phyloP scores from a whole-genome alignment of 2,329 filamentous ascomycete species.

The Trematosphaeria pertusa region DNA sequence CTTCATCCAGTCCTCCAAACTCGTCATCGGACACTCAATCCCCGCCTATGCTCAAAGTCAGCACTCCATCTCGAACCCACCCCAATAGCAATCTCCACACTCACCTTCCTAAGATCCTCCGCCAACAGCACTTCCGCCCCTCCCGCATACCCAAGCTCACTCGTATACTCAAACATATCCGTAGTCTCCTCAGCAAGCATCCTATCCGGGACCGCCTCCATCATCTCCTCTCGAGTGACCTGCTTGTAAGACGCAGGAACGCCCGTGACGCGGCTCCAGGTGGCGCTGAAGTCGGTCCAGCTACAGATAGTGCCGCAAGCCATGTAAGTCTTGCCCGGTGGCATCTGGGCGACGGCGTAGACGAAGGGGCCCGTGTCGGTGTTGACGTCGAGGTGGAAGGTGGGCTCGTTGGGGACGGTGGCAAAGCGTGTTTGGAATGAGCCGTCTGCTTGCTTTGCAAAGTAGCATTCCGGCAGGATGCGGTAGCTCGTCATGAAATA shows the following conservation, averaged over 20 bases:
- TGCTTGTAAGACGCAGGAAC: conserved; percentile 26
- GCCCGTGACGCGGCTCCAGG: conserved; percentile 30
- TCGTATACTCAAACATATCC: conserved; percentile 30
- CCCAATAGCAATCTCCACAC: not conserved
- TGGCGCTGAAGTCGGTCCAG: conserved; percentile 27
- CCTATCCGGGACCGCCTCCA: conserved; percentile 31
- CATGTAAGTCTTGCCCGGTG: conserved; percentile 32
- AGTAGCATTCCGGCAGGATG: conserved; percentile 20
- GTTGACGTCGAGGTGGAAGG: conserved; percentile 21
- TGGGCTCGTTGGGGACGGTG: conserved; percentile 12
- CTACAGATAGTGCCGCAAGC: conserved; percentile 26
- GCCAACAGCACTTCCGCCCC: conserved; percentile 10
- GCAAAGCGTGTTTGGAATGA: conserved; percentile 26
- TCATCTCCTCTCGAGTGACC: conserved; percentile 11
- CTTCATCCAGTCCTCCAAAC: conserved; percentile 4
- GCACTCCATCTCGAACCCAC: not conserved
- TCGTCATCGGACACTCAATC: conserved; percentile 7
- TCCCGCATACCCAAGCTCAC: conserved; percentile 40
- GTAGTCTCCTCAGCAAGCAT: conserved; percentile 32
- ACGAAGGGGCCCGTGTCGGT: conserved; percentile 27
- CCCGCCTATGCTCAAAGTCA: conserved; percentile 1
- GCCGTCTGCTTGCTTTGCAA: conserved; percentile 23
- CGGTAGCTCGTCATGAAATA: conserved; percentile 31
- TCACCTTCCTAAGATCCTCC: conserved; percentile 4
- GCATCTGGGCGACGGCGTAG: conserved; percentile 23